Conservation (phyloP, 2,329 filamentous ascomycete genomes). For the Fusarium virguliforme region DNA sequence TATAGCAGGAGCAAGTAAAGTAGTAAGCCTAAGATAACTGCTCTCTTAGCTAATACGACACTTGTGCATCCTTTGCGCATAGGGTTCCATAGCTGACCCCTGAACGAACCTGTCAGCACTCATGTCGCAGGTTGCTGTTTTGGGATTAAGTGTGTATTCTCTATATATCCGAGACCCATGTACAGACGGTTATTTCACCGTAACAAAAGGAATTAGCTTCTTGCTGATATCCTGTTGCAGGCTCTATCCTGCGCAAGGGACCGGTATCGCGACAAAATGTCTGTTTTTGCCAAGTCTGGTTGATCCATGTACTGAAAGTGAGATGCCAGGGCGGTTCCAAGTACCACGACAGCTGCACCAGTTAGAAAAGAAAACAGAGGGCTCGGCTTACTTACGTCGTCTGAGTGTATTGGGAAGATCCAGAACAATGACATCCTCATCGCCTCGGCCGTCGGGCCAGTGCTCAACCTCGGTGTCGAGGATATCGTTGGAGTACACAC, state of each 20-base stretch:
- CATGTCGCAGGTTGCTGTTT: not conserved
- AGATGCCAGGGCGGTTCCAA: slow-evolving; percentile 33
- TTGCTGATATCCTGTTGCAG: slow-evolving; percentile 9
- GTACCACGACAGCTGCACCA: slow-evolving; percentile 34
- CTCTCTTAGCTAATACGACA: not conserved
- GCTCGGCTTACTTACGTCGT: slow-evolving; percentile 27
- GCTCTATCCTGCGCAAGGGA: slow-evolving; percentile 35
- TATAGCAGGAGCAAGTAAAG: too few species aligned
- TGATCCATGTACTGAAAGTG: slow-evolving; percentile 43
- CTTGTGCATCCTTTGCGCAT: not conserved
- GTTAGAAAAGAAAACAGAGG: not conserved
- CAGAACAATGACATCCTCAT: slow-evolving; percentile 17
- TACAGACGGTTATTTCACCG: not conserved
- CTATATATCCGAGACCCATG: not conserved
- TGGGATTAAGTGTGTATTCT: not conserved
- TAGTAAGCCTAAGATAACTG: too few species aligned
- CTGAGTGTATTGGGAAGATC: slow-evolving; percentile 33
- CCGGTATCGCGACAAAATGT: slow-evolving; percentile 35
- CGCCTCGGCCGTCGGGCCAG: slow-evolving; percentile 19
- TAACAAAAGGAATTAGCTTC: not conserved
- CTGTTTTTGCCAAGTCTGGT: slow-evolving; percentile 13
- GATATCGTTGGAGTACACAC: slow-evolving; percentile 38
- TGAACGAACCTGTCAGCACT: not conserved
- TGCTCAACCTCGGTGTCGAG: slow-evolving; percentile 22
- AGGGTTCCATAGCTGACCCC: too few species aligned